Evolutionary conservation across 257 asterid genomes (phyloP), one percentile per base, ranked within the genome.

Genomic region (Fraxinus cuspidata): DNA sequence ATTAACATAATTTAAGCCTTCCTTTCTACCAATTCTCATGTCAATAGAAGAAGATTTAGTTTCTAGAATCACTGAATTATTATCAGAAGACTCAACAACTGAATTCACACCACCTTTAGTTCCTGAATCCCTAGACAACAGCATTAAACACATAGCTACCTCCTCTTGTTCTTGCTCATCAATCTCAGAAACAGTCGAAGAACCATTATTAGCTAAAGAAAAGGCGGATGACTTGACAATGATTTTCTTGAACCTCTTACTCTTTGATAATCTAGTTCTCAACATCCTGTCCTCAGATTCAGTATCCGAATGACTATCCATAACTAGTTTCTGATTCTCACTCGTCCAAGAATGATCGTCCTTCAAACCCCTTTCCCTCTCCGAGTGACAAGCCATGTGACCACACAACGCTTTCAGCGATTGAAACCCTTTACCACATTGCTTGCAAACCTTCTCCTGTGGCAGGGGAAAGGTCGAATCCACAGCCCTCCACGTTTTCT

Each of bases 331-430:
- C 78, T 87, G 90, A 80, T 81, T 85, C 83, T 89, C 95, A 79
- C 88, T 90, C 11, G 90, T 95, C 99, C 99, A 92, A 1, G 96
- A 93, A 74, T 84, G 72, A 84, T 92, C 97, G 72, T 95, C 94
- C 82, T 88, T 91, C 74, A 83, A 70, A 18, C 80, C 85, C 79
- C 74, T 91, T 23, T 94, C 97, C 84, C 73, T 91, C 0, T 91
- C 97, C 0, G 99, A 95, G 80, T 95, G 99, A 76, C 92, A 93
- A 79, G 99, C 99, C 99, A 95, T 95, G 78, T 95, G 99, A 1
- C 99, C 98, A 79, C 98, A 95, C 84, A 95, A 79, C 13, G 99
- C 99, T 74, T 95, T 95, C 87, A 87, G 23, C 1, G 99, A 93
- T 72, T 87, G 97, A 87, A 95, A 95, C 77, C 89, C 91, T 84